Evolutionary conservation across 2,329 filamentous ascomycete species (phyloP).

Genomic region (Trichophaea hybrida): DNA sequence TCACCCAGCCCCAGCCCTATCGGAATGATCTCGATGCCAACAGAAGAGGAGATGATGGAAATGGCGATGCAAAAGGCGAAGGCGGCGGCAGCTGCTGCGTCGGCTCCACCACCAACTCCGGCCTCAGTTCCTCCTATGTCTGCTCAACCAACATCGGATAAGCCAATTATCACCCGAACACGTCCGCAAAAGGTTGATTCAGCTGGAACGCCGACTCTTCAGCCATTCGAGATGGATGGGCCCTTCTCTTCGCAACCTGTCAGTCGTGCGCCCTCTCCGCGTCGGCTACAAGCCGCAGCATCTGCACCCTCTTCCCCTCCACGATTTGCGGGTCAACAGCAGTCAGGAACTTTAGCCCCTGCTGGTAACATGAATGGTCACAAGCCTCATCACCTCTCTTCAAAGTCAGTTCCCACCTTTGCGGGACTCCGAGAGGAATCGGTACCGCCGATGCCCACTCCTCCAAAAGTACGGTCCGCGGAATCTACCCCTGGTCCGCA

Average conservation of each 20-base stretch:
- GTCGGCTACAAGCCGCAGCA: slow-evolving; percentile 11
- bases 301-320: slow-evolving; percentile 22
- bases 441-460: neutral
- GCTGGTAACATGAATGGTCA: slow-evolving; percentile 9
- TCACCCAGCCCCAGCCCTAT: slow-evolving; percentile 8
- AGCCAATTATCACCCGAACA: slow-evolving; percentile 12
- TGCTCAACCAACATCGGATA: neutral
- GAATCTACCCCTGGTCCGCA: slow-evolving; percentile 11
- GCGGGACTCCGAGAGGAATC: slow-evolving; percentile 7
- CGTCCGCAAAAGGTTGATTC: slow-evolving; percentile 15
- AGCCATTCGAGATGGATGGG: slow-evolving; percentile 3
- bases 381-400: slow-evolving; percentile 21
- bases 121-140: neutral
- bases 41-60: slow-evolving; percentile 20
- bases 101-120: slow-evolving; percentile 12
- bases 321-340: slow-evolving; percentile 5
- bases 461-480: neutral
- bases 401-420: slow-evolving; percentile 22
- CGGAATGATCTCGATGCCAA: slow-evolving; percentile 18
- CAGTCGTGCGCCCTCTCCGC: slow-evolving; percentile 10
- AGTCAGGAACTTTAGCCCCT: neutral
- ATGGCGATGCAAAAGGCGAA: slow-evolving; percentile 11
- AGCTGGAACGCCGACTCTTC: slow-evolving; percentile 11
- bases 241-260: slow-evolving; percentile 4
- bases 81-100: slow-evolving; percentile 3